Evolutionary conservation across 192 early-diverging fungal species (phyloP), one percentile per base, ranked within the genome.

Genomic region (Linnemannia hyalina): DNA sequence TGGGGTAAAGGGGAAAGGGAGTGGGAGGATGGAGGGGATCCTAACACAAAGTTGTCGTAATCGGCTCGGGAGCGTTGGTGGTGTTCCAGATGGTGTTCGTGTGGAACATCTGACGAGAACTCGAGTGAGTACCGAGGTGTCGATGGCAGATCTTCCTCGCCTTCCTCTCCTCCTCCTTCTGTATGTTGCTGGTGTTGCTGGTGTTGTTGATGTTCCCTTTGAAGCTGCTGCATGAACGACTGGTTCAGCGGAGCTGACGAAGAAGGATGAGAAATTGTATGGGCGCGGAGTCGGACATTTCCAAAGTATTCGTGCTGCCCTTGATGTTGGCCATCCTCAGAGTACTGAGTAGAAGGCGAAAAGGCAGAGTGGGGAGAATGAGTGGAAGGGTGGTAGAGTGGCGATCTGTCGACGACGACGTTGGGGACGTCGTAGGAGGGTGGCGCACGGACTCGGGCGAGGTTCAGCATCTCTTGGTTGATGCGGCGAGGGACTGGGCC

Each of bases 101-200:
- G 84, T 23, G 84, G 84, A 22, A 86, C 74, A 77, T 80, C 54
- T 6, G 84, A 81, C 0, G 84, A 76, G 52, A 86, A 86, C 68
- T 86, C 84, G 38, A 81, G 76, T n/a, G 84, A 86, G 63, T 86
- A 86, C 20, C 84, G 78, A 10, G 84, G 84, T 2, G 84, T 86
- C 32, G 1, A 20, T 49, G 83, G 83, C 7, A 73, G 18, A 0
- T 47, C 32, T 13, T 46, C 40, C 5, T 71, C 32, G 0, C 32
- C 20, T 1, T 71, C 32, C 4, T 35, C 26, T 4, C 18, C 15
- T 68, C 18, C 11, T 36, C 29, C 0, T 70, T 32, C 10, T 40
- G 32, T 40, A 15, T 71, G 52, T 35, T 54, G 70, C 8, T 78
- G 68, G 16, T 52, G 57, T 20, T 47, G 74, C 38, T 72, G 57